Evolutionary conservation across 495 filamentous ascomycete genomes (phyloP), one percentile per base, ranked within the genome.

Genomic region (Ramalina peruviana): DNA sequence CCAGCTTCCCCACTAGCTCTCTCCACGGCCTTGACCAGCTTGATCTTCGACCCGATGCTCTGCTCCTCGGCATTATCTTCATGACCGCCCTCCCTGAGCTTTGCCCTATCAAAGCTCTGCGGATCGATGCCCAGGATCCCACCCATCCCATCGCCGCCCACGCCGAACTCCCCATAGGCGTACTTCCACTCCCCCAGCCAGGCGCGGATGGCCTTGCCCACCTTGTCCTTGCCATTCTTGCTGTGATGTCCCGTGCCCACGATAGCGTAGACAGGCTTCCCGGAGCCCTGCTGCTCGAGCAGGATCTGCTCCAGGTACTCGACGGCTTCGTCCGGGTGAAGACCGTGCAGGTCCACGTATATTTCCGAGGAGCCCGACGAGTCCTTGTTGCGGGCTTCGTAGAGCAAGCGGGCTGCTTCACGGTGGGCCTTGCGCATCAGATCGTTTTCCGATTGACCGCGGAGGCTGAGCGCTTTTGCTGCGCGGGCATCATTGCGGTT

Each of bases 171-270:
- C 36, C 89, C 83, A 64, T 88, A 99, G 0, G 88, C 82, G 57
- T 95, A 97, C 52, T 84, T 81, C 88, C 88, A 94, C 58, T 97
- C 90, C 58, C 90, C 90, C 23, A 99, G 71, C 68, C 93, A 99
- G 40, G 71, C 74, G 46, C 90, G 81, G 54, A 99, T 78, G 7
- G 88, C 86, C 69, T 95, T 96, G 53, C 90, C 90, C 26, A 99
- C 83, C 66, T 99, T 99, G 63, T 99, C 93, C 65, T 96, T 97
- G 55, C 92, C 92, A 60, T 94, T 92, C 71, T 97, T 97, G 56
- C 87, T 94, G 62, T 97, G 93, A 58, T 99, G 93, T 10, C 90
- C 90, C 6, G 92, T 96, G 50, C 92, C 92, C 4, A 88, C 94
- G 59, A 97, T 97, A 42, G 88, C 89, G 58, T 97, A 99, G 26